Conservation (phyloP, 1,284 basidiomycete species). For the Bjerkandera adusta region DNA sequence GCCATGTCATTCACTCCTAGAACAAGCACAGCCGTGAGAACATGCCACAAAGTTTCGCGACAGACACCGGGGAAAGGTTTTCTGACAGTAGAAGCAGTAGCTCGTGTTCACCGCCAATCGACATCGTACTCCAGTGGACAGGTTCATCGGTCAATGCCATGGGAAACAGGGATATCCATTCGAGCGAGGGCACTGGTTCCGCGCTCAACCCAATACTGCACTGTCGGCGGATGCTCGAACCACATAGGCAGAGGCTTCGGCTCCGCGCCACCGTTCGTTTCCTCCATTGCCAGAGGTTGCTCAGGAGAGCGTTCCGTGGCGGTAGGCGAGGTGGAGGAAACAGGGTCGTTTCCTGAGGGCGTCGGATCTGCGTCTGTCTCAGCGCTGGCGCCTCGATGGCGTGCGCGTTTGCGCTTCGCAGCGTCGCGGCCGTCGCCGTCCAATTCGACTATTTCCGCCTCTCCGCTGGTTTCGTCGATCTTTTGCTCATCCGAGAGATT, state of each 20-base stretch:
- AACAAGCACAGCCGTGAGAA: too few species aligned
- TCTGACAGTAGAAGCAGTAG: too few species aligned
- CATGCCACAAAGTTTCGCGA: too few species aligned
- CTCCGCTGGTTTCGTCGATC: neutral
- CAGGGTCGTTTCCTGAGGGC: slow-evolving; percentile 3
- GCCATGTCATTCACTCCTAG: too few species aligned
- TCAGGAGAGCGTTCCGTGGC: neutral
- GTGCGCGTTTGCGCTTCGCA: neutral
- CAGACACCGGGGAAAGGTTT: too few species aligned
- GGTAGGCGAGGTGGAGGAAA: neutral
- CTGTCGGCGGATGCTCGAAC: slow-evolving; percentile 48
- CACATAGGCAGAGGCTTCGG: slow-evolving; percentile 38
- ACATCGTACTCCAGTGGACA: neutral
- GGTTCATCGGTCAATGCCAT: slow-evolving; percentile 36
- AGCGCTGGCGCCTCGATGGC: neutral
- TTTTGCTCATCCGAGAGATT: neutral
- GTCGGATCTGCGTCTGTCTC: neutral
- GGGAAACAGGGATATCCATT: slow-evolving; percentile 46
- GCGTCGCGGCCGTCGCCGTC: neutral
- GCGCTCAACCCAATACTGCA: slow-evolving; percentile 48
- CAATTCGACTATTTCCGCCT: neutral
- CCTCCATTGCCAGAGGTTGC: neutral
- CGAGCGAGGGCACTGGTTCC: slow-evolving; percentile 48
- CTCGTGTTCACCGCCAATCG: too few species aligned
- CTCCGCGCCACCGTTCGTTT: neutral